Evolutionary conservation across 495 filamentous ascomycete genomes (phyloP).

Genomic region (Penicillium coffeae): DNA sequence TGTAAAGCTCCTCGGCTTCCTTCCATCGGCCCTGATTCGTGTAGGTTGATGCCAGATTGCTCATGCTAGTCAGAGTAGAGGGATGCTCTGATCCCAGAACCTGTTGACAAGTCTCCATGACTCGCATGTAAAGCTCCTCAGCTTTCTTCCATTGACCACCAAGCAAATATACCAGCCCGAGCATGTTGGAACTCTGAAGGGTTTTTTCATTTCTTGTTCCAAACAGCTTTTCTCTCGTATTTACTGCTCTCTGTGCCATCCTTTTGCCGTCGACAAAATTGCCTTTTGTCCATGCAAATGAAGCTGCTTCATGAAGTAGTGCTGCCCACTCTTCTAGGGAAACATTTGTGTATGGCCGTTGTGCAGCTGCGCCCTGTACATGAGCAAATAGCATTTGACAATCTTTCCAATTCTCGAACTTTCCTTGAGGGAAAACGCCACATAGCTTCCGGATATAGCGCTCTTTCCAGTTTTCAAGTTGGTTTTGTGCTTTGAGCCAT

Average conservation of each 20-base stretch:
- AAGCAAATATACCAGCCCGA: not conserved
- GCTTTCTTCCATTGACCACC: not conserved
- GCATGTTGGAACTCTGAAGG: not conserved
- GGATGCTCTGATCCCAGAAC: constrained; percentile 2
- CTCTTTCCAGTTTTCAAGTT: not conserved
- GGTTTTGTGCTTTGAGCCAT: not conserved
- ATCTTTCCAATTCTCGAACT: not conserved
- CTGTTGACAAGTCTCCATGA: not conserved
- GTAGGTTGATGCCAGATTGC: not conserved
- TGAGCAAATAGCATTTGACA: not conserved
- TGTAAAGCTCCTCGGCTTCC: not conserved
- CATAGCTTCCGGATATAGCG: not conserved
- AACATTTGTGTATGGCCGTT: no score
- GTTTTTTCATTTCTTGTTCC: not conserved
- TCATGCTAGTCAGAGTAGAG: constrained; percentile 1
- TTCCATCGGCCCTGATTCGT: not conserved
- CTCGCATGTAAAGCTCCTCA: not conserved
- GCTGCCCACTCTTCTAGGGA: not conserved
- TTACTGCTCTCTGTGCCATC: not conserved
- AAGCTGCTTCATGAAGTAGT: not conserved
- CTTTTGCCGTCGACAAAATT: not conserved
- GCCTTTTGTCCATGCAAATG: not conserved
- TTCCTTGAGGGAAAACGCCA: not conserved
- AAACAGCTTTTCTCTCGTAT: not conserved
- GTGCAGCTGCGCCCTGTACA: not conserved